Percentiles rank a stretch among this genome's conserved stretches.
These are phyloP conservation scores for Jatropha multifida DNA, from an alignment of 441 rosid genomes.

Conservation along the genomic window DNA sequence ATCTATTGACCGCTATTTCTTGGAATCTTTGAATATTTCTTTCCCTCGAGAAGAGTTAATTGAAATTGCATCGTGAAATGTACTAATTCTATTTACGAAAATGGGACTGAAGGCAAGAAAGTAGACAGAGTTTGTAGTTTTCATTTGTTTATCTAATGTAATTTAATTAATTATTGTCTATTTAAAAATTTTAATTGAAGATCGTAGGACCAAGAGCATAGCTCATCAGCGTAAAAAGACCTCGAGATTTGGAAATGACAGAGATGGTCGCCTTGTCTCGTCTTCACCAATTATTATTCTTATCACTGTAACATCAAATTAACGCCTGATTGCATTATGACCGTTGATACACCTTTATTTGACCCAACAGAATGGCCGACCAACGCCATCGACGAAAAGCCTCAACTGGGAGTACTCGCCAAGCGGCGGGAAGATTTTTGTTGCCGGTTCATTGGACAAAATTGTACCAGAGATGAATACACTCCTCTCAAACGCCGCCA, in stretches of 20 bases:
- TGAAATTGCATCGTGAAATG: neutral
- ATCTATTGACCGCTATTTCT: neutral
- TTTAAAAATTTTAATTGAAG: neutral
- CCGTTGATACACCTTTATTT: neutral
- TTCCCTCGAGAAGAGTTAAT: neutral
- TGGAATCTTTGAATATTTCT: conserved; percentile 15
- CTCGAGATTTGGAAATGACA: conserved; percentile 56
- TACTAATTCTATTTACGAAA: neutral
- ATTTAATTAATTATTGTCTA: neutral
- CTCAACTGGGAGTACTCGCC: conserved; percentile 8
- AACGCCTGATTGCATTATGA: neutral
- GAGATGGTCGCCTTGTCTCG: conserved; percentile 49
- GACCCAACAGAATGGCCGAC: neutral
- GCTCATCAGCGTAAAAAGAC: conserved; percentile 31
- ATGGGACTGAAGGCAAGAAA: conserved; percentile 11
- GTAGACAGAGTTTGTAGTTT: neutral
- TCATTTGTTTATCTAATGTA: neutral
- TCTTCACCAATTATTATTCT: neutral
- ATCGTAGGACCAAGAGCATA: conserved; percentile 28
- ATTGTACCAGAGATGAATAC: neutral
- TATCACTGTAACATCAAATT: neutral
- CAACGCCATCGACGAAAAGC: neutral
- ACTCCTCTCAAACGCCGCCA: neutral
- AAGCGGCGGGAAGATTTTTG: neutral
- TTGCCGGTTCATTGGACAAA: neutral